Percentiles rank a stretch among this genome's conserved stretches.
These are phyloP conservation scores for Staphylotrichum longicolle DNA, from an alignment of 495 filamentous ascomycete genomes.

Conservation along the genomic window DNA sequence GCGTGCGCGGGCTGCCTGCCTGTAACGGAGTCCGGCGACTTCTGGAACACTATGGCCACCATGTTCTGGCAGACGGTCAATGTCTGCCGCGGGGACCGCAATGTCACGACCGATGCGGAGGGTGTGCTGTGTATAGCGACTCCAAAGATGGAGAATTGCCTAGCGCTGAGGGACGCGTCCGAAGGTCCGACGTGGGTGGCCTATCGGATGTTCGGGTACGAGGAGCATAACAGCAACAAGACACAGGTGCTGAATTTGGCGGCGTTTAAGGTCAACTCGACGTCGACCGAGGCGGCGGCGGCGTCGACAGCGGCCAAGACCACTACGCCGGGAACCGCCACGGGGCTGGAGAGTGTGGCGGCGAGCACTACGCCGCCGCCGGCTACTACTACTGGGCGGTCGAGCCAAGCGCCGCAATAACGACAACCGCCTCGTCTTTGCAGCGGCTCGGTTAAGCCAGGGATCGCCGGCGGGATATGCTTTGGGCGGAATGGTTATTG, in stretches of 20 bases:
- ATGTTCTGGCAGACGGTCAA: background rate
- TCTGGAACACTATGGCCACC: background rate
- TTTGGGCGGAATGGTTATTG: constrained; percentile 8
- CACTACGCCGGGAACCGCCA: background rate
- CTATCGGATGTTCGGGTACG: background rate
- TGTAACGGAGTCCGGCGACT: background rate
- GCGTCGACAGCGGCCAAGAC: background rate
- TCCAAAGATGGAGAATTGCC: constrained; percentile 1
- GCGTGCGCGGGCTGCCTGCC: constrained; percentile 10
- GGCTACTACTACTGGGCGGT: constrained; percentile 1
- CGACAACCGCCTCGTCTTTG: constrained; percentile 5
- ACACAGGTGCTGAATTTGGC: background rate
- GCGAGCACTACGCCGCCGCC: background rate
- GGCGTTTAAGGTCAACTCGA: constrained; percentile 1
- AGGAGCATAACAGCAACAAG: background rate
- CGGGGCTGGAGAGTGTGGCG: background rate
- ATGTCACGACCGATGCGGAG: background rate
- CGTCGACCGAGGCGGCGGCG: background rate
- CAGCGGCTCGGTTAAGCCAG: constrained; percentile 6
- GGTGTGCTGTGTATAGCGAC: constrained; percentile 1
- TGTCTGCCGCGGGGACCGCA: background rate
- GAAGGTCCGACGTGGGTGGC: background rate
- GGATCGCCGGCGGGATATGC: constrained; percentile 8
- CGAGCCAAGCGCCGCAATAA: background rate
- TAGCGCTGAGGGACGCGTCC: background rate